phyloP scores from a whole-genome alignment of 1,284 basidiomycete species.

The Microbotryum violaceum region DNA sequence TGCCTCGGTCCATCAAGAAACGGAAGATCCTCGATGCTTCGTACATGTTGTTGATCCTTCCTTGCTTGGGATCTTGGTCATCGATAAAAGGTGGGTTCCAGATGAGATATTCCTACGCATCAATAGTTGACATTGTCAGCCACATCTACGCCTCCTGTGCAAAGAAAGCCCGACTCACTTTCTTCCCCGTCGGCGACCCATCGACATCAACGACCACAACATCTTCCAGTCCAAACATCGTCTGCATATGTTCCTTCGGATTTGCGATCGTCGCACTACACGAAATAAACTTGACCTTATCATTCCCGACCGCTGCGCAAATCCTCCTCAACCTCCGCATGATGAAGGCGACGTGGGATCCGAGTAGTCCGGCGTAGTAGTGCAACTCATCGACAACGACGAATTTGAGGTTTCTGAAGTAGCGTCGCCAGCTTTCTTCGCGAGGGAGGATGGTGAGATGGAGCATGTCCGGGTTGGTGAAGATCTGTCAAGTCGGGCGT shows the following conservation, averaged over 20 bases:
- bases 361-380: constrained; percentile 37
- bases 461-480: constrained; percentile 64
- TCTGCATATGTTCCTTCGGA: constrained; percentile 64
- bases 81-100: constrained; percentile 69
- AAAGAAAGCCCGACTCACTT: constrained; percentile 44
- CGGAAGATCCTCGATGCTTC: constrained; percentile 71
- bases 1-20: constrained; percentile 70
- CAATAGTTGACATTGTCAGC: constrained; percentile 42
- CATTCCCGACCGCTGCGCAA: constrained; percentile 74
- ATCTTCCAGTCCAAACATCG: constrained; percentile 63
- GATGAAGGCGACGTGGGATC: constrained; percentile 66
- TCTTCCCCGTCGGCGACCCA: constrained; percentile 71
- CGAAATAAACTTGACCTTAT: constrained; percentile 61
- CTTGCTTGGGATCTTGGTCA: constrained; percentile 51
- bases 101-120: constrained; percentile 47
- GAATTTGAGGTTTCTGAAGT: constrained; percentile 58
- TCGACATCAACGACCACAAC: constrained; percentile 68
- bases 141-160: too few species aligned
- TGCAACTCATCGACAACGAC: constrained; percentile 61
- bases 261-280: constrained; percentile 83
- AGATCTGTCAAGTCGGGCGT: constrained; percentile 65
- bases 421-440: constrained; percentile 76
- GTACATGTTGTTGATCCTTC: constrained; percentile 55
- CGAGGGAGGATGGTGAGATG: constrained; percentile 77
- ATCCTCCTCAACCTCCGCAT: constrained; percentile 60